Base-by-base conservation (phyloP, 176 grass and related monocot species). In the Tuctoria greenei region DNA sequence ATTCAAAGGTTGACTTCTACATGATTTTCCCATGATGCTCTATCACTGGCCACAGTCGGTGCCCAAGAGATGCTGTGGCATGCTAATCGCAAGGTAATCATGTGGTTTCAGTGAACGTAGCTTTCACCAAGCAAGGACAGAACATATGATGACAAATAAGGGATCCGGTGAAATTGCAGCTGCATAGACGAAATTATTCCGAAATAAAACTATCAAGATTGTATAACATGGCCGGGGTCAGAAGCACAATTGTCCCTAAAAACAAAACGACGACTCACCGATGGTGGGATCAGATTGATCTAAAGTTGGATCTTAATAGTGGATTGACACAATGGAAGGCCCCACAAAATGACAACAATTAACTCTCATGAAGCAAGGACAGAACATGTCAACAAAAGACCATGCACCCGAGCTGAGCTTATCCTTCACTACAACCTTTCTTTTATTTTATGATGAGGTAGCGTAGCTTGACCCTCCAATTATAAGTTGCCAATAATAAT, bases 1-100 rank as follows among this genome's bases (percentile, higher is more conserved):
- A 39, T 37, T 76, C 52, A 17, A 76, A 47, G 62, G 66, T 80
- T 69, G 77, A 61, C 27, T 70, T 70, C 16, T 16, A 23, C 27
- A 49, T 5, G 31, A 37, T 23, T 24, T 46, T 47, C 31, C 14
- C 1, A 25, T 43, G 43, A 18, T 74, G 39, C 8, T 18, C 36
- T 52, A 36, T 45, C 72, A 44, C 39, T 36, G 11, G 24, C 5
- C 10, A 36, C 6, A 40, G 64, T 7, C 35, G 28, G 10, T 58
- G 55, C 28, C 34, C 23, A 1, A 23, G 67, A 61, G 50, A 80
- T 52, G 69, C 17, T 9, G 41, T 11, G 25, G 38, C 58, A 71
- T 78, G 57, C 68, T 40, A 49, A 46, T 73, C 67, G 40, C 69
- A 40, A 26, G 17, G 8, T 17, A 47, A 50, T 66, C 39, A 66